phyloP scores from a whole-genome alignment of 495 filamentous ascomycete genomes.

The Xylaria venustula region DNA sequence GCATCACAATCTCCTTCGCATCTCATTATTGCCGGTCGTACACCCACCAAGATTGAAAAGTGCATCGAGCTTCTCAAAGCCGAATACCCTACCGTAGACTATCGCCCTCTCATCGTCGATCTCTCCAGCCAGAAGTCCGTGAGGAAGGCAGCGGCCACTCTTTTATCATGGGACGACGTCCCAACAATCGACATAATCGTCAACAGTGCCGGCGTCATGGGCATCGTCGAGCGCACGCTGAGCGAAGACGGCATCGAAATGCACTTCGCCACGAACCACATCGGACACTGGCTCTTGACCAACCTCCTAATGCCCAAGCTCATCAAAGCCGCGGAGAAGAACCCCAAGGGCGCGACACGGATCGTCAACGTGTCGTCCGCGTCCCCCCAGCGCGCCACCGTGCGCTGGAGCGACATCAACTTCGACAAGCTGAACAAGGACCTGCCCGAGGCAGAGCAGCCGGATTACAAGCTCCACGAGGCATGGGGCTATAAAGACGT shows the following conservation, averaged over 20 bases:
- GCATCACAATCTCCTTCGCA: conserved; percentile 43
- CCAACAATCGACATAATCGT: conserved; percentile 45
- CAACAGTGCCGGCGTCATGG: conserved; percentile 47
- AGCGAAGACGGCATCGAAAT: conserved; percentile 47
- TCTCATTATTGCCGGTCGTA: conserved; percentile 43
- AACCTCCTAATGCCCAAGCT: conserved; percentile 48
- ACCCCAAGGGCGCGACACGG: conserved; percentile 36
- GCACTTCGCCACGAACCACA: conserved; percentile 59
- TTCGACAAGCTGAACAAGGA: conserved; percentile 41
- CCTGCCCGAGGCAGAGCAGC: conserved; percentile 39
- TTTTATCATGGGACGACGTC: conserved; percentile 40
- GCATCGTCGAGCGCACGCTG: conserved; percentile 25
- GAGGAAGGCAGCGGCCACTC: conserved; percentile 35
- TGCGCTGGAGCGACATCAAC: conserved; percentile 46
- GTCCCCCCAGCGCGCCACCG: conserved; percentile 22
- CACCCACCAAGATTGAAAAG: conserved; percentile 36
- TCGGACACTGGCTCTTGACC: conserved; percentile 57
- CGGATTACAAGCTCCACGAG: conserved; percentile 25
- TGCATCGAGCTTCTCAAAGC: conserved; percentile 34
- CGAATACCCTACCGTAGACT: conserved; percentile 36
- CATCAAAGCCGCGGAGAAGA: conserved; percentile 34
- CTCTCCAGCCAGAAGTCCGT: conserved; percentile 46
- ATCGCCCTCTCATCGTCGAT: conserved; percentile 40
- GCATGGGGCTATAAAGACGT: conserved; percentile 31
- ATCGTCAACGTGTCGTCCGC: conserved; percentile 46